Evolutionary conservation across 2,329 filamentous ascomycete genomes (phyloP), one percentile per base, ranked within the genome.

Genomic region (Periconia sp.): DNA sequence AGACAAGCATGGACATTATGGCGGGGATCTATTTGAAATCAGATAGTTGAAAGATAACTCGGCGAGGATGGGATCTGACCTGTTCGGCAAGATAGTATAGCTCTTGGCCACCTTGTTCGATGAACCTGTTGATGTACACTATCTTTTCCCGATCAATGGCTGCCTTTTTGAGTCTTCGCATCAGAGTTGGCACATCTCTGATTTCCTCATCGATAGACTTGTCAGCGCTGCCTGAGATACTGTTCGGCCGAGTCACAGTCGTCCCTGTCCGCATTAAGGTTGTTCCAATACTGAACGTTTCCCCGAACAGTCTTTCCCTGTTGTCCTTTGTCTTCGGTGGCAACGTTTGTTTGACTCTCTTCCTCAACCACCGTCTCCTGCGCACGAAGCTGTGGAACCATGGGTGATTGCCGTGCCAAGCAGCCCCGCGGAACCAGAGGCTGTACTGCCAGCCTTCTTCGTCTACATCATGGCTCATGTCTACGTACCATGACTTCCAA

Each of bases 301-400:
- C 70, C 41, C 74, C 72, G 48, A 72, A 73, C 47, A 74, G 52
- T 27, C 69, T 63, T 49, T 72, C 69, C 45, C 65, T 63, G 13
- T 66, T 62, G 45, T 68, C 65, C 48, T 68, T 70, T 9, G 63
- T 69, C 58, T 66, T 71, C 13, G 68, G 64, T 10, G 69, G 69
- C n/a, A 68, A 50, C 44, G 72, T 78, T 68, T 84, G 84, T 74
- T 89, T 90, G 49, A 89, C 82, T 33, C 94, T 82, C 71, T 90
- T 89, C 42, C 94, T 82, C 50, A 93, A 85, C 94, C 94, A 99
- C 19, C 91, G 85, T 57, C 94, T 83, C 61, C 94, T 81, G 35
- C 94, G 83, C n/a, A 97, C 94, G 69, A 93, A 99, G 1, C 91
- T 96, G 71, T 92, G 93, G 74, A 91, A 96, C 92, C 93, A 97